Base-by-base conservation (phyloP, 169 alveolate species). In the Plasmodium vinckei region DNA sequence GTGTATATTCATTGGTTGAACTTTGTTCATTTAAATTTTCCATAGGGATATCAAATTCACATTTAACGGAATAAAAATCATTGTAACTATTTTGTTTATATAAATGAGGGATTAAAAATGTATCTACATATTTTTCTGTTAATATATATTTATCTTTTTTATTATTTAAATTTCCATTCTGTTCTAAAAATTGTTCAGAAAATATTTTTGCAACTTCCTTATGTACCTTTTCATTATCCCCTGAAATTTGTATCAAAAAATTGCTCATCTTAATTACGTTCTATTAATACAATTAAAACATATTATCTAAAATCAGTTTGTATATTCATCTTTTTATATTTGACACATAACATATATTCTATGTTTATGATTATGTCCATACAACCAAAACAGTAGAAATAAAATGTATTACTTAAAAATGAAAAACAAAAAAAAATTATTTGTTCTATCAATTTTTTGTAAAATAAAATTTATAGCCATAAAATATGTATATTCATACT, bases 221-320 rank as follows among this genome's bases (percentile, higher is more conserved):
- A n/a, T 49, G 39, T 13, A 61, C 19, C 23, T 67, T 21, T 47
- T 67, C 84, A 27, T 56, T 54, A 2, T 27, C 13, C 21, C 65
- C 69, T 46, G 67, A 57, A 9, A 82, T 13, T 59, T 42, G 51
- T 25, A 82, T 64, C 82, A 82, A 42, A 61, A 82, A 82, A n/a
- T 61, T 61, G 23, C 56, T 56, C 89, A 79, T 79, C 42, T n/a
- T 67, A 9, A 15, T 44, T 44, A 67, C 27, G 17, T 5, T 33
- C 7, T 2, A 13, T 25, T 61, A 12, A 27, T 4, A 33, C 1
- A 7, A 0, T 33, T 33, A 33, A 33, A 33, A 33, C 42, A 9
- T 25, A 23, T 23, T 61, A 23, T 61, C 33, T 25, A 13, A 61
- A 61, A 15, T 7, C 0, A 53, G 0, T 12, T 53, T 53, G 12